A percentile compares a stretch with the other conserved stretches of the same genome.
phyloP scores from a whole-genome alignment of 2,329 filamentous ascomycete species.

The Hypoxylon sp. region DNA sequence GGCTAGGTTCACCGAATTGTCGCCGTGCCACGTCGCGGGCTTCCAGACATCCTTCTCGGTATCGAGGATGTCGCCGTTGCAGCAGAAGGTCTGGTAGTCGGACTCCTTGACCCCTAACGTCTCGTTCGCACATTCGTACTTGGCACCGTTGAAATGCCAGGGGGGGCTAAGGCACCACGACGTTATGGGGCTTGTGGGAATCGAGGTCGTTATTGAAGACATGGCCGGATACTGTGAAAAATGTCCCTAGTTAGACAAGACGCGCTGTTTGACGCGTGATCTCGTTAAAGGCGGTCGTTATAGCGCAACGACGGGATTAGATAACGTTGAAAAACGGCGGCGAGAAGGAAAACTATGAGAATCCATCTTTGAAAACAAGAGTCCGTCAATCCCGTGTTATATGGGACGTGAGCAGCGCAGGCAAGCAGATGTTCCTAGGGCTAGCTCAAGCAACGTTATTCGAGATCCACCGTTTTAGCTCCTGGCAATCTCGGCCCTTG shows the following conservation, averaged over 20 bases:
- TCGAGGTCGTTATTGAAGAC: constrained; percentile 33
- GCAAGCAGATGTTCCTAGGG: neutral
- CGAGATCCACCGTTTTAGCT: constrained; percentile 23
- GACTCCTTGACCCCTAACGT: constrained; percentile 12
- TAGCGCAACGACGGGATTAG: neutral
- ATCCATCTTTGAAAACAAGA: neutral
- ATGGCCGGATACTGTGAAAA: constrained; percentile 14
- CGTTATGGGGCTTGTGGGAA: constrained; percentile 30
- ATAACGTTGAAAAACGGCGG: neutral
- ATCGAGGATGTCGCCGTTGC: constrained; percentile 34
- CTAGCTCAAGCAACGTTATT: constrained; percentile 23
- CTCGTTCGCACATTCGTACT: constrained; percentile 25
- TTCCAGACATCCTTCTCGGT: constrained; percentile 21
- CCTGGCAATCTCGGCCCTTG: constrained; percentile 28
- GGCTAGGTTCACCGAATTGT: constrained; percentile 24
- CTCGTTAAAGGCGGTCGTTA: neutral
- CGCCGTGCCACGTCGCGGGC: neutral
- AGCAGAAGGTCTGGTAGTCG: constrained; percentile 41
- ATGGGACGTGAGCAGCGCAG: constrained; percentile 10
- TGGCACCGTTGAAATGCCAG: constrained; percentile 6
- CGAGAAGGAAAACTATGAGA: constrained; percentile 1
- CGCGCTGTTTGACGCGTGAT: neutral
- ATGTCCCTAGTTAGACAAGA: neutral
- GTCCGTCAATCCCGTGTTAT: constrained; percentile 3
- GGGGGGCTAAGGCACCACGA: constrained; percentile 20